Evolutionary conservation across 805 yeast genomes (phyloP), one percentile per base, ranked within the genome.

Genomic region (Wickerhamomyces mucosus): DNA sequence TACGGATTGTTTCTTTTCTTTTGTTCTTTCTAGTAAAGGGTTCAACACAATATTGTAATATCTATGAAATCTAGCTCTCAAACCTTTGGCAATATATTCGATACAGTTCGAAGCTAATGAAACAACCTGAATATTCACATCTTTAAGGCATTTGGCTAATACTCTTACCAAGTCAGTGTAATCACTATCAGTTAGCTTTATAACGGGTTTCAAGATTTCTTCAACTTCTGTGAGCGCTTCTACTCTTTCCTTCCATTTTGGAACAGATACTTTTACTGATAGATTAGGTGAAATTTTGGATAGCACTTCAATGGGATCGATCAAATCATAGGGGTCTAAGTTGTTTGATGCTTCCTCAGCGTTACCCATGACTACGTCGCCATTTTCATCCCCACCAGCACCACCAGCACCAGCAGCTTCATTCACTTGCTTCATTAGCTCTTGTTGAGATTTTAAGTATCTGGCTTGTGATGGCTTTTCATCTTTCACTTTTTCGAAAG

Each of bases 201-300:
- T 61, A 2, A 73, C 72, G 14, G 11, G 11, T 27, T 78, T 57
- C 18, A 73, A 58, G 10, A 61, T 57, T 14, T 54, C 51, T 21
- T 63, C 66, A 8, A 67, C 50, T 39, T 75, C 86, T 29, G 83
- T 89, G 34, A 92, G 62, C 0, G 71, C 84, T 43, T 83, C 96
- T 36, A 82, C 85, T 40, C 98, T 67, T 32, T 88, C 96, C 50
- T 86, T 85, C 98, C 98, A 92, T 46, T 79, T 77, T 1, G 75
- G 39, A 2, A 88, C 76, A 1, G 63, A 51, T 20, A 85, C 57
- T 41, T 74, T 61, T 2, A 62, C 48, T 18, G 65, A 46, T 35
- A 85, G 69, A 43, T 78, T 78, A 3, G 58, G 45, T 0, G 96
- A 95, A 2, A 88, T 44, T 39, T 74, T 72, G 14, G 71, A 55